Conservation (phyloP, 495 filamentous ascomycete species). For the Delitschia confertaspora region DNA sequence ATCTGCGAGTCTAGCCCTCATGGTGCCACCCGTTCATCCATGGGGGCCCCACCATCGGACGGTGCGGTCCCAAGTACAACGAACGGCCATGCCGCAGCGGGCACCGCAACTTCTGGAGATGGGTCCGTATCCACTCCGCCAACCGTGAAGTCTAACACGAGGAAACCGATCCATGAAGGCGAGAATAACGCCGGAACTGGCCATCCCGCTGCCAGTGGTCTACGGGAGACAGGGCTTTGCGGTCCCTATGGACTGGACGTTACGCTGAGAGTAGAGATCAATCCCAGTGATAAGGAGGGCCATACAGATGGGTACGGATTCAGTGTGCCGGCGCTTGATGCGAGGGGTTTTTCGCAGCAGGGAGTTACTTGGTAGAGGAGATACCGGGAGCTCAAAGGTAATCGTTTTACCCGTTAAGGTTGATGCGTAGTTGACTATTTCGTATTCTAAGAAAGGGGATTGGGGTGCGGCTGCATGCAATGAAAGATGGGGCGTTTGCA, state of each 20-base stretch:
- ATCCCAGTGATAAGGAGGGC: conserved; percentile 28
- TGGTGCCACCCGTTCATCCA: conserved; percentile 13
- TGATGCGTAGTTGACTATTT: too few relatives aligned
- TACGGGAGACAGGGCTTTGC: conserved; percentile 29
- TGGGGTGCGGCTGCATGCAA: too few relatives aligned
- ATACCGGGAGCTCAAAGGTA: too few relatives aligned
- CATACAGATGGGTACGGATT: conserved; percentile 37
- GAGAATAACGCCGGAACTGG: conserved; percentile 32
- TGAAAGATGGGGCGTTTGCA: too few relatives aligned
- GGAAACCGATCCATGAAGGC: conserved; percentile 33
- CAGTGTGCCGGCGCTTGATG: conserved; percentile 33
- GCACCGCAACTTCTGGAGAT: neutral
- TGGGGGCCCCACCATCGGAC: conserved; percentile 7
- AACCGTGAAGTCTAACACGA: conserved; percentile 24
- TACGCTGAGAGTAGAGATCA: conserved; percentile 34
- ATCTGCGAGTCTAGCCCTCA: conserved; percentile 52
- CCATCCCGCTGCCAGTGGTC: conserved; percentile 33
- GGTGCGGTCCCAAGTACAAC: neutral
- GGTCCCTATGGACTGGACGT: conserved; percentile 35
- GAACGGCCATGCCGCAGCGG: neutral
- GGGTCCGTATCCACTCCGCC: conserved; percentile 5
- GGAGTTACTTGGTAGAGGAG: conserved; percentile 8
- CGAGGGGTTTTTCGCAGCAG: conserved; percentile 3
- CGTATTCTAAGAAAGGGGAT: too few relatives aligned
- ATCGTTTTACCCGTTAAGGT: too few relatives aligned